phyloP scores from a whole-genome alignment of 73 alveolate genomes.

The Paramecium caudatum region DNA sequence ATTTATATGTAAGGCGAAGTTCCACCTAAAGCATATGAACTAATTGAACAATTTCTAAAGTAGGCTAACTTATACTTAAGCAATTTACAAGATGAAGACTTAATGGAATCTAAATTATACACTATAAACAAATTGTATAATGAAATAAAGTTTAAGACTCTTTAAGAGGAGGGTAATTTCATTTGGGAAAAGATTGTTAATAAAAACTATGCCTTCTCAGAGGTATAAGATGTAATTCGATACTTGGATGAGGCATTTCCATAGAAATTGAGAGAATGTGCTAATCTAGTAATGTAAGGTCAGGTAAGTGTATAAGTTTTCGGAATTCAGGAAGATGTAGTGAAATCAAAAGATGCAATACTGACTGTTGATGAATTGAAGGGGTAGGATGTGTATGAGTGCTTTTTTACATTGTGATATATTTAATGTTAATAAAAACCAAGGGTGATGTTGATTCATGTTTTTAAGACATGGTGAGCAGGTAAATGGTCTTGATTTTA shows the following conservation, averaged over 20 bases:
- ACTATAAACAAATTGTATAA: slow-evolving; percentile 5
- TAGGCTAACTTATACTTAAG: neutral
- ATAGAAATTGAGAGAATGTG: neutral
- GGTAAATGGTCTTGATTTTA: neutral
- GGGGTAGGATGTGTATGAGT: slow-evolving; percentile 38
- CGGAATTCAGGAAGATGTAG: neutral
- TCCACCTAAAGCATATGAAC: neutral
- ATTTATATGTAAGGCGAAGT: slow-evolving; percentile 13
- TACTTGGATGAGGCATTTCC: slow-evolving; percentile 54
- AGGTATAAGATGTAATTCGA: neutral
- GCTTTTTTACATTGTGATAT: slow-evolving; percentile 11
- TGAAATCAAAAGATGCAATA: neutral
- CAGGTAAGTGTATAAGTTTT: slow-evolving; percentile 7
- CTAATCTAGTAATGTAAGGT: neutral
- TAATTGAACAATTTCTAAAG: slow-evolving; percentile 5
- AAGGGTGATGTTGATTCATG: slow-evolving; percentile 35
- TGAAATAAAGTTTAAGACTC: neutral
- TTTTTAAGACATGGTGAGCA: neutral
- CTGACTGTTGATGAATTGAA: neutral
- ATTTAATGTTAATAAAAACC: slow-evolving; percentile 52
- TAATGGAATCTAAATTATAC: neutral
- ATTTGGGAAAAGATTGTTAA: slow-evolving; percentile 58
- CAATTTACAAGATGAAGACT: neutral
- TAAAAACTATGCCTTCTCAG: slow-evolving; percentile 31
- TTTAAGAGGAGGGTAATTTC: slow-evolving; percentile 32